Base-by-base conservation (phyloP, 2,329 filamentous ascomycete genomes). In the Phaeosphaeria sp. region DNA sequence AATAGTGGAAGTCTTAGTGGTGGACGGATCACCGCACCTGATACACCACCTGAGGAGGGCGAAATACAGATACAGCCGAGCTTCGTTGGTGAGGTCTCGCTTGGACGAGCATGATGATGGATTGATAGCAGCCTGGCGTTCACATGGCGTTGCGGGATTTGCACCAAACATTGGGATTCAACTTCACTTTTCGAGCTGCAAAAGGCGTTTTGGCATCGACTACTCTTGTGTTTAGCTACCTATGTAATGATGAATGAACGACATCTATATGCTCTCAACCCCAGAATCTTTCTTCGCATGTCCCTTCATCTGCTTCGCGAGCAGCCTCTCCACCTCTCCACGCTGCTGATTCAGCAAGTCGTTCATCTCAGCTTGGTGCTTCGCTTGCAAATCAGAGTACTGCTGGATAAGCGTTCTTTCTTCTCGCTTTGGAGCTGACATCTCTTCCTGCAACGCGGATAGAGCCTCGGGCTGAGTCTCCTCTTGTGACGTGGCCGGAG, bases 31-130 rank as follows among this genome's bases (percentile, higher is more conserved):
- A 56, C 52, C 20, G 55, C 62, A 25, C 67, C 62, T 4, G 59
- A 65, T 57, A 69, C 65, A 22, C 67, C 67, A 47, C 67, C 65
- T 2, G 67, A 69, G n/a, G 65, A 69, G n/a, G 63, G 58, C 4
- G 64, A 67, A 48, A 55, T 67, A 36, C 53, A 58, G 51, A 55
- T 67, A 27, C 53, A 58, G 51, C 59, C 64, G n/a, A 68, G 64
- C 53, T 68, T 68, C 39, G 54, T 67, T 5, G 65, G 65, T 1
- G 65, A 68, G 25, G 67, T 67, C 11, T 53, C 61, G 20, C 59
- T 63, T 13, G 60, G 59, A n/a, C 60, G 55, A 22, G 27, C n/a
- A 20, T 50, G 20, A 25, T 21, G 50, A 23, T 11, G 11, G 18
- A 21, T 9, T 47, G 17, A 10, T 18, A 54, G 33, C 23, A 22